Evolutionary conservation across 345 rosid species (phyloP), one percentile per base, ranked within the genome.

Genomic region (Clausena lansium): DNA sequence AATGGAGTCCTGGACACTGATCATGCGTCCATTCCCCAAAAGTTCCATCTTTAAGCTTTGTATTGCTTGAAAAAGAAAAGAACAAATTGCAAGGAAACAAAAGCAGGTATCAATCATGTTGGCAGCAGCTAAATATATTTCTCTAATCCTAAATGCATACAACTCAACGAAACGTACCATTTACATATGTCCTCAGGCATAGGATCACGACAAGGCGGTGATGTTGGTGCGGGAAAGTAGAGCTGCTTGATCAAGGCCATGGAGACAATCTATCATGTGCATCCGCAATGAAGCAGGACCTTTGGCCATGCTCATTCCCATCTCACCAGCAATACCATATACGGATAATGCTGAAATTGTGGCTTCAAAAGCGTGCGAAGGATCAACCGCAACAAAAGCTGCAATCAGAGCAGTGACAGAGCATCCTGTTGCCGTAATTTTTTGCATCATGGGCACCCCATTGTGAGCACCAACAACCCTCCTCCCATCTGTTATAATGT

Each of bases 271-370:
- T 8, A 92, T 89, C 93, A 93, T 83, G 83, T 91, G 90, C 87
- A 86, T 82, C 81, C 94, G 89, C 89, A 95, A 77, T 0, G 96
- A 91, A 80, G 91, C 98, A 38, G 99, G 99, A 71, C 99, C 99
- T 47, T 82, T 91, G 9, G 96, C 96, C 79, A 79, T 15, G 0
- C 79, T 88, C 90, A 85, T 90, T 58, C 96, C 97, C 74, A 91
- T 83, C 91, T 93, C 98, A 74, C 90, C 97, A 28, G 98, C 98
- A 70, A 95, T 80, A 7, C 97, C 94, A 71, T 91, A 95, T 36
- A 91, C 76, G 27, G 97, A 88, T 69, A 95, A 77, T n/a, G 97
- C 99, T 0, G 91, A 89, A 78, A 86, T 91, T 4, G 99, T 87
- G 69, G 99, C 98, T 83, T 91, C 97, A 52, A 95, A 72, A 55